phyloP scores from a whole-genome alignment of 805 yeast species.

The Ogataea trehalophila region DNA sequence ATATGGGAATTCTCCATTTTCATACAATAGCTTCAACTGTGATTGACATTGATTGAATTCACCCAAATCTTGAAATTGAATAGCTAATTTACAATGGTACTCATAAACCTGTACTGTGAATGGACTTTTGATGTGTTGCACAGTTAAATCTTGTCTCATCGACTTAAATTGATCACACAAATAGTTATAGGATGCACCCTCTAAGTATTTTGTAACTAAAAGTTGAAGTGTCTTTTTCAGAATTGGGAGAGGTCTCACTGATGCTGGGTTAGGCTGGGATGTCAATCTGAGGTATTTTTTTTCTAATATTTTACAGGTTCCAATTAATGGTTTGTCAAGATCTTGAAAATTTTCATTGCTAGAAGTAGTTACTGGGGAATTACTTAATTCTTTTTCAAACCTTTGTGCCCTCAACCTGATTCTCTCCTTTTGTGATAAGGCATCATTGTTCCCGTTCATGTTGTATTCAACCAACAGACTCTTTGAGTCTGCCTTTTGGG shows the following conservation, averaged over 20 bases:
- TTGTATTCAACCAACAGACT: constrained; percentile 1
- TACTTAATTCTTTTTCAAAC: constrained; percentile 36
- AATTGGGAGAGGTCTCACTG: constrained; percentile 69
- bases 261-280: constrained; percentile 82
- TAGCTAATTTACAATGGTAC: constrained; percentile 80
- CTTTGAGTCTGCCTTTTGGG: neutral
- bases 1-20: constrained; percentile 29
- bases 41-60: constrained; percentile 95
- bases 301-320: constrained; percentile 62
- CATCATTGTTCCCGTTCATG: constrained; percentile 18
- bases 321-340: constrained; percentile 38
- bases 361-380: constrained; percentile 10
- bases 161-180: constrained; percentile 88
- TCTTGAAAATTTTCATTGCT: constrained; percentile 4
- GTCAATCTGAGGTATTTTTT: constrained; percentile 81
- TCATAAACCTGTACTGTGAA: constrained; percentile 81
- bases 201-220: constrained; percentile 48
- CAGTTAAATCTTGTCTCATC: constrained; percentile 87
- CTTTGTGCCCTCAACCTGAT: constrained; percentile 44
- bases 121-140: constrained; percentile 75
- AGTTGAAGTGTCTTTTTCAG: constrained; percentile 52
- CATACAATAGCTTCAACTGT: constrained; percentile 63
- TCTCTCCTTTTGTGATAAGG: constrained; percentile 24
- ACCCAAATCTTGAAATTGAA: constrained; percentile 79
- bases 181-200: constrained; percentile 61